Evolutionary conservation across 345 rosid genomes (phyloP).

Genomic region (Geranium brycei): DNA sequence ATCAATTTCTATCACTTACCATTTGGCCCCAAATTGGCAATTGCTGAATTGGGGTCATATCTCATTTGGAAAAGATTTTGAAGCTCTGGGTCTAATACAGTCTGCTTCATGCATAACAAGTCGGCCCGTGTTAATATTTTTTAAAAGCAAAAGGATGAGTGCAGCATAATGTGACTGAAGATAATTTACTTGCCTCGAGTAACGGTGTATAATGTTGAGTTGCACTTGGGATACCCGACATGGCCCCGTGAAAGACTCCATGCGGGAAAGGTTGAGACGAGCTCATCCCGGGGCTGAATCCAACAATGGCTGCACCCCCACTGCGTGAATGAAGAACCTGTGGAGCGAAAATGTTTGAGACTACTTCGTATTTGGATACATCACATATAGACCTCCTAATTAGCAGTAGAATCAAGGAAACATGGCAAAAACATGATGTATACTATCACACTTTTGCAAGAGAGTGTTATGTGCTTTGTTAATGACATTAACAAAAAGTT

Average conservation of each 20-base stretch:
- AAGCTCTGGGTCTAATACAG: conserved; percentile 10
- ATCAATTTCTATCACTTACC: no score
- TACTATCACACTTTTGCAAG: no score
- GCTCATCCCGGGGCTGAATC: conserved; percentile 29
- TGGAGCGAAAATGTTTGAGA: conserved; percentile 3
- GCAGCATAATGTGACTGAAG: background rate
- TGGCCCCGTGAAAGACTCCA: conserved; percentile 30
- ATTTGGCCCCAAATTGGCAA: no score
- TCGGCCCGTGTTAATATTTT: conserved; percentile 5
- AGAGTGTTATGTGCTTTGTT: no score
- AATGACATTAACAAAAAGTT: no score
- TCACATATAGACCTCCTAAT: no score
- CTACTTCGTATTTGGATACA: no score
- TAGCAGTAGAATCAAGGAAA: no score
- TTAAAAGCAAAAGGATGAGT: background rate
- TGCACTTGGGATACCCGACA: conserved; percentile 30
- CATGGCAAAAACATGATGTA: no score
- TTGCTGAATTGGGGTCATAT: no score
- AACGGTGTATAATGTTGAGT: conserved; percentile 38
- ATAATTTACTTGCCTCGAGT: conserved; percentile 35
- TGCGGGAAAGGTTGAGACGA: conserved; percentile 26
- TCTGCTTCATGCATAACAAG: conserved; percentile 16
- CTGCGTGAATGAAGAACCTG: conserved; percentile 52
- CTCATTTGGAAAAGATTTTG: no score
- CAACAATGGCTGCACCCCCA: conserved; percentile 27